Evolutionary conservation across 352 stramenopile species (phyloP).

Genomic region (Peronospora farinosa): DNA sequence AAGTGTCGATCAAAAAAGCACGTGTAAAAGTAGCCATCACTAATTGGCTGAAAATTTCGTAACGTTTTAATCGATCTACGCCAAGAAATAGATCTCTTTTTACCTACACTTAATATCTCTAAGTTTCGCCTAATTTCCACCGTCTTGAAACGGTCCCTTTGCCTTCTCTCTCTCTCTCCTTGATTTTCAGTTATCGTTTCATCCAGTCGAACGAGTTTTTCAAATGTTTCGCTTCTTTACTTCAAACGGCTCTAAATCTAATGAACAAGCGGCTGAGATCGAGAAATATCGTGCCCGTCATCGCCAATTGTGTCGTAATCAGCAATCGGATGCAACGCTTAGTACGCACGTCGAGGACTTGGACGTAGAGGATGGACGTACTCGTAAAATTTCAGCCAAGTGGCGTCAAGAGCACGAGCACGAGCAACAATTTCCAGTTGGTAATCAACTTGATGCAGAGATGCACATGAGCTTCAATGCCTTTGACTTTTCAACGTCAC

Average conservation of each 20-base stretch:
- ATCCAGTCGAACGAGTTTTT: not conserved
- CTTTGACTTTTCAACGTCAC: slow-evolving; percentile 40
- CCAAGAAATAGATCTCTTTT: too few species aligned
- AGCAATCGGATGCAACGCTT: slow-evolving; percentile 8
- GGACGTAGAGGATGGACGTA: slow-evolving; percentile 30
- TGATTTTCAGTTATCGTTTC: slow-evolving; percentile 5
- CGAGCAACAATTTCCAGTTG: slow-evolving; percentile 17
- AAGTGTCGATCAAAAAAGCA: too few species aligned
- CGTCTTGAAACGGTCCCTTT: too few species aligned
- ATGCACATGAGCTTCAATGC: slow-evolving; percentile 33
- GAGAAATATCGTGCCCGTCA: slow-evolving; percentile 38
- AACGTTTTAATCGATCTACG: too few species aligned
- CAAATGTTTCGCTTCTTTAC: slow-evolving; percentile 30
- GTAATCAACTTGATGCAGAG: slow-evolving; percentile 22
- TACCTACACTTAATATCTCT: too few species aligned
- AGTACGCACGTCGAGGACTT: slow-evolving; percentile 20
- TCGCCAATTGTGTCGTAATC: slow-evolving; percentile 29
- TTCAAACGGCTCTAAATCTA: slow-evolving; percentile 1
- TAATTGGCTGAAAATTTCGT: too few species aligned
- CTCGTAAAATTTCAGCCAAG: slow-evolving; percentile 35
- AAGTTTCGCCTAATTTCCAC: too few species aligned
- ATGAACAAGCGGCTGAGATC: slow-evolving; percentile 27
- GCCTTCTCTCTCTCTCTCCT: not conserved
- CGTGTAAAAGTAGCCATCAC: too few species aligned
- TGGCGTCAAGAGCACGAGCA: slow-evolving; percentile 26